A percentile compares a stretch with the other conserved stretches of the same genome.
Conservation (phyloP, 2,329 filamentous ascomycete genomes). For the Penicillium sclerotiorum region DNA sequence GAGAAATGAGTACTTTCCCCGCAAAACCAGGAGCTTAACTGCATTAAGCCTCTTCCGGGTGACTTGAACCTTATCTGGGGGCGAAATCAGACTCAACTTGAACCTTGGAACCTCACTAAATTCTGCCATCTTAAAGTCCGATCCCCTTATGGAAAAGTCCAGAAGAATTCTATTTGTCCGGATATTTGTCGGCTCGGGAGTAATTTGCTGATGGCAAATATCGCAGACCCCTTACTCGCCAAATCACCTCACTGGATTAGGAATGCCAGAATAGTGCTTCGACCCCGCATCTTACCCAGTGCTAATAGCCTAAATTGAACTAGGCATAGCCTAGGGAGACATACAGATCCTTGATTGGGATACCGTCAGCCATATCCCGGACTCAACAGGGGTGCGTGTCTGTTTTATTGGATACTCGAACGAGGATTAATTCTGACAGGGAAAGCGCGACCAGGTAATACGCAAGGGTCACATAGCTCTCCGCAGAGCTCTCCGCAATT, state of each 20-base stretch:
- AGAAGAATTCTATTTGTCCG: too few relatives aligned
- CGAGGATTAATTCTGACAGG: too few relatives aligned
- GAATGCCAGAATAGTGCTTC: neutral
- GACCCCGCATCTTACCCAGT: slow-evolving; percentile 3
- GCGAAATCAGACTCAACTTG: neutral
- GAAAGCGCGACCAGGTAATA: neutral
- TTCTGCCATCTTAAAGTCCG: neutral
- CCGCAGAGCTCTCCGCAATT: too few relatives aligned
- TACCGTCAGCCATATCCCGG: neutral
- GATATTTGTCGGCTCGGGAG: neutral
- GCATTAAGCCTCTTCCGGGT: slow-evolving; percentile 3
- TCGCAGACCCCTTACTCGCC: too few relatives aligned
- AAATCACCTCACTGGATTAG: too few relatives aligned
- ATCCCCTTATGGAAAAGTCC: too few relatives aligned
- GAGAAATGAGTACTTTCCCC: neutral
- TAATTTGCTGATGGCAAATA: too few relatives aligned
- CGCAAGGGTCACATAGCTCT: neutral
- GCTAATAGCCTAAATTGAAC: neutral
- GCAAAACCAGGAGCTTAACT: neutral
- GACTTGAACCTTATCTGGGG: neutral
- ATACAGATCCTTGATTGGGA: neutral
- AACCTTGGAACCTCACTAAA: neutral
- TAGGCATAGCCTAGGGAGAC: neutral
- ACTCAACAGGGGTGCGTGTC: too few relatives aligned
- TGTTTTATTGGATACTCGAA: neutral